phyloP scores from a whole-genome alignment of 768 basidiomycete species.

The Gautieria morchelliformis region DNA sequence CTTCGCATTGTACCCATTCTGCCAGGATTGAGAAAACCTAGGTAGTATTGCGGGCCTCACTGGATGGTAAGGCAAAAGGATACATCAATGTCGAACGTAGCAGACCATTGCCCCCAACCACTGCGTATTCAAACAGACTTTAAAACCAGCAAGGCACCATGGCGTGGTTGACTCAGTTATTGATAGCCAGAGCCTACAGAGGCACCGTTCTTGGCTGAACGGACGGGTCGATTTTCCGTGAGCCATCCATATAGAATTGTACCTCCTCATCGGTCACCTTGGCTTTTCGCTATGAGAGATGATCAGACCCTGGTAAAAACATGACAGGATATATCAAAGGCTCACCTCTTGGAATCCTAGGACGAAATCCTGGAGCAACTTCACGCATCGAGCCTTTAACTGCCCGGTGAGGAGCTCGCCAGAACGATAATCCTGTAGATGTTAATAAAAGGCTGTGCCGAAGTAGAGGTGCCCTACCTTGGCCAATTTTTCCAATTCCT shows the following conservation, averaged over 20 bases:
- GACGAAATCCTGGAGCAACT: conserved; percentile 72
- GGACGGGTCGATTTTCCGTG: conserved; percentile 54
- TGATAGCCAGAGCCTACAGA: background rate
- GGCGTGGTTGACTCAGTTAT: background rate
- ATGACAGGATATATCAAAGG: background rate
- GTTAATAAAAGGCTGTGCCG: background rate
- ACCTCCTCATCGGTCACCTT: conserved; percentile 73
- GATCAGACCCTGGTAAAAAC: conserved; percentile 3
- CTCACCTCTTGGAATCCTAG: conserved; percentile 75
- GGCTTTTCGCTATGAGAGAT: conserved; percentile 51
- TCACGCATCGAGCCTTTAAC: conserved; percentile 83
- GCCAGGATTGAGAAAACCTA: too few species aligned
- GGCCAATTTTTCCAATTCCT: conserved; percentile 67
- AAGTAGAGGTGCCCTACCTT: conserved; percentile 39
- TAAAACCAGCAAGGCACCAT: too few species aligned
- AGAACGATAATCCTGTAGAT: conserved; percentile 75
- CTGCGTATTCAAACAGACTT: too few species aligned
- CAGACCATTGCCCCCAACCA: too few species aligned
- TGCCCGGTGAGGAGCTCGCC: conserved; percentile 84
- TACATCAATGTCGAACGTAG: too few species aligned
- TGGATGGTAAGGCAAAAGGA: too few species aligned
- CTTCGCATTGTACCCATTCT: too few species aligned
- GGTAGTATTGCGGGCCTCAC: too few species aligned
- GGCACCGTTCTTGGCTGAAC: background rate
- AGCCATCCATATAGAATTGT: conserved; percentile 69